Conservation (phyloP, 225 moss, liverwort and hornwort species). For the Pseudoscleropodium purum region DNA sequence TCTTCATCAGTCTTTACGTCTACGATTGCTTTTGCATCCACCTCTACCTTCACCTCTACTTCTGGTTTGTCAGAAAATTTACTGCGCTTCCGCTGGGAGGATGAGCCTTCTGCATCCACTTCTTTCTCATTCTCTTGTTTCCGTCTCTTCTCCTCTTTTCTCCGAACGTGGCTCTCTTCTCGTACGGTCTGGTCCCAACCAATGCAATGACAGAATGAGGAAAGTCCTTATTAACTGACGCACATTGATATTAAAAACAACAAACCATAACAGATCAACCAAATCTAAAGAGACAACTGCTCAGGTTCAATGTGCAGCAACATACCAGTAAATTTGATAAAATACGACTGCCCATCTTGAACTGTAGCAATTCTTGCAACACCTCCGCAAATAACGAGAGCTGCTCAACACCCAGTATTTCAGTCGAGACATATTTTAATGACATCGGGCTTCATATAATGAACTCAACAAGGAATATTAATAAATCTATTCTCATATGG, state of each 20-base stretch:
- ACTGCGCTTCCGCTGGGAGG: constrained; percentile 80
- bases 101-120: constrained; percentile 69
- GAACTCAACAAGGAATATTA: neutral
- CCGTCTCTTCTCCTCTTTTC: constrained; percentile 75
- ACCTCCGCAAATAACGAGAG: constrained; percentile 92
- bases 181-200: constrained; percentile 47
- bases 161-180: constrained; percentile 43
- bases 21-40: constrained; percentile 18
- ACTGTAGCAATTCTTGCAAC: constrained; percentile 80
- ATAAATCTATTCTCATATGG: neutral
- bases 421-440: neutral
- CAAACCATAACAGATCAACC: neutral
- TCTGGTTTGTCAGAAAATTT: constrained; percentile 87
- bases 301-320: neutral
- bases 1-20: constrained; percentile 30
- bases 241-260: neutral
- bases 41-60: constrained; percentile 55
- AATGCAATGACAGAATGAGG: neutral
- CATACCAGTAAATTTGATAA: constrained; percentile 69
- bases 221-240: neutral
- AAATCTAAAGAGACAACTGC: neutral
- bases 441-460: neutral
- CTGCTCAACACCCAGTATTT: constrained; percentile 32
- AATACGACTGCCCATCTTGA: constrained; percentile 77
- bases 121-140: constrained; percentile 66